Percentiles rank a stretch among this genome's conserved stretches.
Conservation (phyloP, 169 alveolate genomes). For the Eimeria maxima region DNA sequence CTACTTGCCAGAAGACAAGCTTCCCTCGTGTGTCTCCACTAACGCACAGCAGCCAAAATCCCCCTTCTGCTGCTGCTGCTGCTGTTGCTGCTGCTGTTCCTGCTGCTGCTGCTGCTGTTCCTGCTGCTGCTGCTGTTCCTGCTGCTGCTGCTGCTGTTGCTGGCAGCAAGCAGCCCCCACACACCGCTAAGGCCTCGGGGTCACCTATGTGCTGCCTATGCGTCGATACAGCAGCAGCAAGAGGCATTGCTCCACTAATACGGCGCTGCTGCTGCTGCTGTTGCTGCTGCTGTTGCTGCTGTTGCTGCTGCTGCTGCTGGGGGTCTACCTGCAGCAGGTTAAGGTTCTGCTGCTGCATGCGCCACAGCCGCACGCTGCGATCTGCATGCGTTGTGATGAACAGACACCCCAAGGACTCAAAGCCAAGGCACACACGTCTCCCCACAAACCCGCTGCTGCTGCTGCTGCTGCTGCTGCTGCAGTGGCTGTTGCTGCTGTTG, state of each 20-base stretch:
- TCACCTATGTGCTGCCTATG: background rate
- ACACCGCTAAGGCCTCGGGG: background rate
- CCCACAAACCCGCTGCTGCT: background rate
- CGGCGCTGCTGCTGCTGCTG: conserved; percentile 7
- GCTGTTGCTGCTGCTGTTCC: background rate
- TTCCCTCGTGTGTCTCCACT: conserved; percentile 50
- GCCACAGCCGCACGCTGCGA: conserved; percentile 25
- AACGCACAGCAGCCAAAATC: background rate
- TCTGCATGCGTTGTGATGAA: conserved; percentile 16
- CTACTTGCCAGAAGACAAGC: background rate
- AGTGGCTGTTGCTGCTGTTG: too few species aligned
- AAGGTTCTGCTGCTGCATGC: background rate
- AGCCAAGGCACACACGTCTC: background rate
- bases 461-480: background rate
- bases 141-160: conserved; percentile 26
- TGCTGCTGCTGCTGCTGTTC: too few species aligned
- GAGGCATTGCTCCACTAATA: background rate
- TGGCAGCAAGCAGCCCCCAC: conserved; percentile 28
- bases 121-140: background rate
- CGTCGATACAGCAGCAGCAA: conserved; percentile 21
- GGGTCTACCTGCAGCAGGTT: background rate
- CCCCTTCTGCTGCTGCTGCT: background rate
- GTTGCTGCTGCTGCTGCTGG: background rate
- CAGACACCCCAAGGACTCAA: background rate
- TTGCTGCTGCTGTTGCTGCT: conserved; percentile 9